A percentile compares a stretch with the other conserved stretches of the same genome.
These are phyloP conservation scores for Lepiota venenata DNA, from an alignment of 768 basidiomycete genomes.

Conservation along the genomic window DNA sequence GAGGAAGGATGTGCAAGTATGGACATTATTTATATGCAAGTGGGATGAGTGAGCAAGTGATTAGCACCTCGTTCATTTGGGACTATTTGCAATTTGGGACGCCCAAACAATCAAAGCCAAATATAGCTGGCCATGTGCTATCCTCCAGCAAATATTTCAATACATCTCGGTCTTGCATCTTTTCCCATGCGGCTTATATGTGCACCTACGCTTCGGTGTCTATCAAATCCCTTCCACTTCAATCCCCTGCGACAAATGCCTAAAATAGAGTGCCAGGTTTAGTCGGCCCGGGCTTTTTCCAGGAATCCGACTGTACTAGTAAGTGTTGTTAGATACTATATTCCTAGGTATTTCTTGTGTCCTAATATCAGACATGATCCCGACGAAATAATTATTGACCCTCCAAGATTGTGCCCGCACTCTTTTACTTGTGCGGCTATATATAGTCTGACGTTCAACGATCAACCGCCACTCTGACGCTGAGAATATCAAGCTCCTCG, in stretches of 20 bases:
- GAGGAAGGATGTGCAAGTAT: constrained; percentile 1
- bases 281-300: too few species aligned
- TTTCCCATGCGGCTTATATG: too few species aligned
- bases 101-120: background rate
- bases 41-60: constrained; percentile 23
- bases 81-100: constrained; percentile 24
- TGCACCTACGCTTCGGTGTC: too few species aligned
- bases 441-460: background rate
- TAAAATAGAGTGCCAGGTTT: too few species aligned
- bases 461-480: background rate
- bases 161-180: too few species aligned
- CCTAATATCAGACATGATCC: background rate
- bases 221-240: too few species aligned
- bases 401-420: background rate
- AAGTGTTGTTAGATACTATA: background rate
- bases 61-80: constrained; percentile 42
- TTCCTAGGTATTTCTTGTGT: too few species aligned
- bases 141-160: too few species aligned
- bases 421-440: background rate
- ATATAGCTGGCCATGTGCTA: background rate
- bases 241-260: too few species aligned
- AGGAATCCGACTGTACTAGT: too few species aligned
- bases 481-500: background rate
- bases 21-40: constrained; percentile 13
- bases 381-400: background rate